phyloP scores from a whole-genome alignment of 208 protist species.

The Acanthamoeba sp. region DNA sequence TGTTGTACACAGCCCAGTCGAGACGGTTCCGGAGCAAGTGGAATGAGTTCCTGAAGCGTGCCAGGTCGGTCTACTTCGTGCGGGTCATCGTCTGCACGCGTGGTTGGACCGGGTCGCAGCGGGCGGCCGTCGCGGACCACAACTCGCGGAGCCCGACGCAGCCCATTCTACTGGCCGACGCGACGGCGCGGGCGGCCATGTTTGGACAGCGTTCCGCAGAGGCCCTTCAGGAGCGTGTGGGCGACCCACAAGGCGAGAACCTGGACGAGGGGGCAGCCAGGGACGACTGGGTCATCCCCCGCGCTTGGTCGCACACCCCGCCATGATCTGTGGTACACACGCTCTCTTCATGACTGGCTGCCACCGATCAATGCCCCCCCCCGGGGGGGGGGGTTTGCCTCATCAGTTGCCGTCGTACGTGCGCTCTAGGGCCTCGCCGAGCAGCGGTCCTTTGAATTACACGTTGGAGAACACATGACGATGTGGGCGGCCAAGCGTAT shows the following conservation, averaged over 20 bases:
- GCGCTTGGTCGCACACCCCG: no score
- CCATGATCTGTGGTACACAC: no score
- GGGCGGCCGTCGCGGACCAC: neutral
- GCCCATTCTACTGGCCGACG: constrained; percentile 24
- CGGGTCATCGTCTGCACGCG: constrained; percentile 9
- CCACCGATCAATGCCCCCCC: no score
- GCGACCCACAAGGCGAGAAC: no score
- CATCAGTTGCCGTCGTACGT: no score
- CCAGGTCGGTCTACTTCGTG: neutral
- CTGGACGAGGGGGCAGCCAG: constrained; percentile 73
- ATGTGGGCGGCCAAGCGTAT: neutral
- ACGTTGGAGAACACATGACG: no score
- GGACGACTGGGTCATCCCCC: neutral
- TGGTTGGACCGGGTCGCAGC: neutral
- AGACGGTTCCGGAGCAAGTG: no score
- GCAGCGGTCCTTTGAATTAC: no score
- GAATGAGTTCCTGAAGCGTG: neutral
- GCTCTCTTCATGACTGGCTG: no score
- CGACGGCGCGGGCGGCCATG: neutral
- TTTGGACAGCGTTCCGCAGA: neutral
- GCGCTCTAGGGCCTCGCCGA: no score
- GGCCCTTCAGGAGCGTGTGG: neutral
- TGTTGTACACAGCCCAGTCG: neutral
- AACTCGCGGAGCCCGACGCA: neutral
- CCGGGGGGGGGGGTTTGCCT: no score